Evolutionary conservation across 2,329 filamentous ascomycete species (phyloP).

Genomic region (Xylariaceae sp.): DNA sequence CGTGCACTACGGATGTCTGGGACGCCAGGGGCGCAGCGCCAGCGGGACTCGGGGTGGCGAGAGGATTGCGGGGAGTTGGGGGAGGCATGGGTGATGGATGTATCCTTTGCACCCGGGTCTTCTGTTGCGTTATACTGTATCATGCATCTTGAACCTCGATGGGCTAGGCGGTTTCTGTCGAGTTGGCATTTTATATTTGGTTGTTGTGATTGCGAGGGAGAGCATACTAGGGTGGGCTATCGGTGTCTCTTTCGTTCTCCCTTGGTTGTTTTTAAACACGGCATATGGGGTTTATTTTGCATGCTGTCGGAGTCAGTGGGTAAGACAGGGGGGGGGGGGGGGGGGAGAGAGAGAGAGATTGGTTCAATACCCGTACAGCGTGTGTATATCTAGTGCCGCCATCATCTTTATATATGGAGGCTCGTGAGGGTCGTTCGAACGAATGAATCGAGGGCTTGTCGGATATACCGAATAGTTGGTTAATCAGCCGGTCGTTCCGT

Average conservation of each 20-base stretch:
- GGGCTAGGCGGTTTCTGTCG: too few relatives aligned
- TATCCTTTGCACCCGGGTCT: neutral
- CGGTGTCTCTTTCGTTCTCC: too few relatives aligned
- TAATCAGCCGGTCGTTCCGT: neutral
- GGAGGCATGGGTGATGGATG: conserved; percentile 25
- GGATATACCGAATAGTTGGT: neutral
- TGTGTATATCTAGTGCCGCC: neutral
- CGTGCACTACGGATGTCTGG: conserved; percentile 79
- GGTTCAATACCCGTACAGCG: conserved; percentile 23
- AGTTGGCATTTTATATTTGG: too few relatives aligned
- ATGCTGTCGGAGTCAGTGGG: conserved; percentile 22
- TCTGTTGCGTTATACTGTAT: neutral
- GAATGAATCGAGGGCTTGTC: neutral
- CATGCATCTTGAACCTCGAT: neutral
- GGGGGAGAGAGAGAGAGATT: neutral
- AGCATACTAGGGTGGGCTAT: too few relatives aligned
- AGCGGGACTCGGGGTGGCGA: conserved; percentile 39
- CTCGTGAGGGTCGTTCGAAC: neutral
- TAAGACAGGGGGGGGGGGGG: conserved; percentile 9
- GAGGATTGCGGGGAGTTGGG: conserved; percentile 36
- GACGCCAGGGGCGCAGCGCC: conserved; percentile 41
- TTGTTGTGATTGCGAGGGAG: too few relatives aligned
- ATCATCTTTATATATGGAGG: conserved; percentile 5
- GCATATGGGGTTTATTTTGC: conserved; percentile 4
- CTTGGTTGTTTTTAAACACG: too few relatives aligned